Percentiles rank a stretch among this genome's conserved stretches.
Evolutionary conservation across 345 rosid species (phyloP).

Genomic region (Mangifera indica): DNA sequence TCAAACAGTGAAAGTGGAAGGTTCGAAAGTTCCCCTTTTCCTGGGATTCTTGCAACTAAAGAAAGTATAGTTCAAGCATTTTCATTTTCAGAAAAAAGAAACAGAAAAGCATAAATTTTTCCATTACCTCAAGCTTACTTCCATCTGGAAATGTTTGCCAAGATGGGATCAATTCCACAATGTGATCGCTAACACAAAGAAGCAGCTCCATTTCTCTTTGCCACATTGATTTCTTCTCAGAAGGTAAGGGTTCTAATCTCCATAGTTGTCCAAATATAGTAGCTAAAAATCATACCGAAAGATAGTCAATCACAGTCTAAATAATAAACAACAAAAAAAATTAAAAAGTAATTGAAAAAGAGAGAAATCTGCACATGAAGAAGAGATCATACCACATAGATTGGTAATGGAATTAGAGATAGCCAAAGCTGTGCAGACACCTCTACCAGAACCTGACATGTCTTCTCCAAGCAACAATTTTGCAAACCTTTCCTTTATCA

Average conservation of each 20-base stretch:
- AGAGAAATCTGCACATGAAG: background rate
- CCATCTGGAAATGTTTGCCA: conserved; percentile 92
- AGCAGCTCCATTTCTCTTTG: conserved; percentile 90
- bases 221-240: conserved; percentile 89
- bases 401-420: conserved; percentile 94
- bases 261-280: conserved; percentile 90
- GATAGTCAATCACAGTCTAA: background rate
- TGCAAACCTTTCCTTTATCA: conserved; percentile 97
- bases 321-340: background rate
- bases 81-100: background rate
- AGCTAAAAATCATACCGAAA: conserved; percentile 38
- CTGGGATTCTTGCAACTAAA: background rate
- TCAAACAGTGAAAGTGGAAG: background rate
- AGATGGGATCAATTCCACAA: conserved; percentile 87
- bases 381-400: conserved; percentile 61
- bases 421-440: conserved; percentile 85
- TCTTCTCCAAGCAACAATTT: conserved; percentile 96
- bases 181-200: conserved; percentile 80
- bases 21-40: background rate
- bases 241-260: conserved; percentile 79
- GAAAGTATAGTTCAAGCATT: background rate
- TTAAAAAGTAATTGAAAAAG: background rate
- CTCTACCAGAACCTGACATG: conserved; percentile 97
- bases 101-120: background rate
- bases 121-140: conserved; percentile 77